Conservation (phyloP, 2,329 filamentous ascomycete genomes). For the Epichloe gansuensis region DNA sequence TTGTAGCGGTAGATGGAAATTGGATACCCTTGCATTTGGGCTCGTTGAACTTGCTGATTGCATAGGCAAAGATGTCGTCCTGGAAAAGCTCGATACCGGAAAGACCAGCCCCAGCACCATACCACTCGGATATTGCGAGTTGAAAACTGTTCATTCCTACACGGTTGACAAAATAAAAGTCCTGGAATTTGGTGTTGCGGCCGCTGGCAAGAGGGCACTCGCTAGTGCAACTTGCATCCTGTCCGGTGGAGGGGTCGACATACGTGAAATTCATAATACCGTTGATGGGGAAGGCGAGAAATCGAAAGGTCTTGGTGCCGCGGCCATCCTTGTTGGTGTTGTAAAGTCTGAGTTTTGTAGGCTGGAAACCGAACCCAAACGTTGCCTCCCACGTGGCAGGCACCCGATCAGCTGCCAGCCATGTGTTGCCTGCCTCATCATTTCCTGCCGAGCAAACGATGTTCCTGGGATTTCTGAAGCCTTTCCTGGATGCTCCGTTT, state of each 20-base stretch:
- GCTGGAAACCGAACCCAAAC: slow-evolving; percentile 74
- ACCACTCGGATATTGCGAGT: slow-evolving; percentile 78
- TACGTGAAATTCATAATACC: slow-evolving; percentile 97
- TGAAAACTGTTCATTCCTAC: slow-evolving; percentile 83
- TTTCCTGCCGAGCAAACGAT: slow-evolving; percentile 63
- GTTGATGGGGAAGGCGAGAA: slow-evolving; percentile 70
- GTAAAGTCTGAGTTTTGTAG: slow-evolving; percentile 75
- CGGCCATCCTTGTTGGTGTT: slow-evolving; percentile 78
- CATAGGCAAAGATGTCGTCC: slow-evolving; percentile 75
- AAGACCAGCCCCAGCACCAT: slow-evolving; percentile 73
- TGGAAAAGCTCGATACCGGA: slow-evolving; percentile 79
- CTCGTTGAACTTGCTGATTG: slow-evolving; percentile 79
- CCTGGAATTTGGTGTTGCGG: slow-evolving; percentile 56
- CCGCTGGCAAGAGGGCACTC: slow-evolving; percentile 74
- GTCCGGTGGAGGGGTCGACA: slow-evolving; percentile 58
- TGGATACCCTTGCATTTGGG: slow-evolving; percentile 60
- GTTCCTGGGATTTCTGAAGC: slow-evolving; percentile 64
- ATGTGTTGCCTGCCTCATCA: slow-evolving; percentile 66
- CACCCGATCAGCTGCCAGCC: slow-evolving; percentile 60
- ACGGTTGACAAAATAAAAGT: slow-evolving; percentile 80
- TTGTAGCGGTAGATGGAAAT: slow-evolving; percentile 50
- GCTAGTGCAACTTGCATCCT: slow-evolving; percentile 62
- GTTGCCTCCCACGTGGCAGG: slow-evolving; percentile 73
- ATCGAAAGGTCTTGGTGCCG: slow-evolving; percentile 80
- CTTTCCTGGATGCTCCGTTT: slow-evolving; percentile 47